Conservation (phyloP, 1,284 basidiomycete genomes). For the Anthracocystis walkeri region DNA sequence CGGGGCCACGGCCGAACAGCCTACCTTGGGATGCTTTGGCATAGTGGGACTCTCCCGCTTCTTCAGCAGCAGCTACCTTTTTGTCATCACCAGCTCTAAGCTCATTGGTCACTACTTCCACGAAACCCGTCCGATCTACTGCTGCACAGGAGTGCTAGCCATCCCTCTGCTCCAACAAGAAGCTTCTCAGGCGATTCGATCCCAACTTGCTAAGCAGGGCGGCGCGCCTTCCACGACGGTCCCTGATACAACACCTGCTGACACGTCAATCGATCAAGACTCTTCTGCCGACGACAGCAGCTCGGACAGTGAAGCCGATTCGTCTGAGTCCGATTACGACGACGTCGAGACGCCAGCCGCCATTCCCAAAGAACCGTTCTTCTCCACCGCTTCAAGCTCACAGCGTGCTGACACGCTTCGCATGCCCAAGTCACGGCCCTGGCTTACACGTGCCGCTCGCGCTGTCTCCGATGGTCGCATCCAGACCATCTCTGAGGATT, state of each 20-base stretch:
- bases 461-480: slow-evolving; percentile 44
- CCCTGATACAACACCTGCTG: neutral
- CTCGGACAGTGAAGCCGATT: slow-evolving; percentile 35
- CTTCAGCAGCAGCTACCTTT: slow-evolving; percentile 61
- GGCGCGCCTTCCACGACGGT: neutral
- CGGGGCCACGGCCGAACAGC: slow-evolving; percentile 7
- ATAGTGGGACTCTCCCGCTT: slow-evolving; percentile 52
- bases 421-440: slow-evolving; percentile 39
- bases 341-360: slow-evolving; percentile 55
- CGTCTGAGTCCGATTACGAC: slow-evolving; percentile 44
- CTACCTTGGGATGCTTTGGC: slow-evolving; percentile 42
- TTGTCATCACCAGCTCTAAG: slow-evolving; percentile 59
- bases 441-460: slow-evolving; percentile 41
- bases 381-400: slow-evolving; percentile 19
- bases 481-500: slow-evolving; percentile 28
- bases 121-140: slow-evolving; percentile 52
- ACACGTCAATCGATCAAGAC: slow-evolving; percentile 12
- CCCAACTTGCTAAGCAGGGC: slow-evolving; percentile 27
- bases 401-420: slow-evolving; percentile 28
- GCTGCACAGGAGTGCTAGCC: slow-evolving; percentile 53
- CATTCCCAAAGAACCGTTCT: slow-evolving; percentile 44
- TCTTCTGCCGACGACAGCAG: slow-evolving; percentile 13
- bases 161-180: slow-evolving; percentile 52
- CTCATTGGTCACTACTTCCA: slow-evolving; percentile 58
- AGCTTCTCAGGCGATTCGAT: slow-evolving; percentile 37